These are phyloP conservation scores for Xerocomus potaroensis DNA, from an alignment of 768 basidiomycete species.

Conservation along the genomic window DNA sequence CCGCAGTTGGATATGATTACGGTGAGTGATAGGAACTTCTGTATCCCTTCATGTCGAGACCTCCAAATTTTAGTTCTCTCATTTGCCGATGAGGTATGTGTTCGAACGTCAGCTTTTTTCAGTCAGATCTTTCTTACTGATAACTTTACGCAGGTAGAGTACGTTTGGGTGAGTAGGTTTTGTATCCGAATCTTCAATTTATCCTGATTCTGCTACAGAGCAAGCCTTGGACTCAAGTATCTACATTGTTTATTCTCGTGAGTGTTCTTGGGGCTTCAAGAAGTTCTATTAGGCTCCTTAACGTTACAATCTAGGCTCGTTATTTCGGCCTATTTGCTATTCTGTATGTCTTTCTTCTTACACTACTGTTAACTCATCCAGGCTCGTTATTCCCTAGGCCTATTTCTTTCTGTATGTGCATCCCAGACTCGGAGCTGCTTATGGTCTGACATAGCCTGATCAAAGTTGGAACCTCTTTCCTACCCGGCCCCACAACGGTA, in stretches of 20 bases:
- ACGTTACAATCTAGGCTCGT: background rate
- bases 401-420: background rate
- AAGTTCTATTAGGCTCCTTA: background rate
- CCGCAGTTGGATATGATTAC: background rate
- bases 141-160: background rate
- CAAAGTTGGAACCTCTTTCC: slow-evolving; percentile 9
- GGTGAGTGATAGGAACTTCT: background rate
- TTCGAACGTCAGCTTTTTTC: background rate
- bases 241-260: background rate
- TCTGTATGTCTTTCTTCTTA: background rate
- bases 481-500: slow-evolving; percentile 10
- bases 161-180: background rate
- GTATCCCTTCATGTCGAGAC: background rate
- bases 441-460: background rate
- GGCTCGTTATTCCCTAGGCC: background rate
- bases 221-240: background rate
- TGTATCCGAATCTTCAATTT: background rate
- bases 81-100: background rate
- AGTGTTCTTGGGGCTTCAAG: too few species aligned
- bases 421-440: too few species aligned
- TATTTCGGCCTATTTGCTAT: background rate
- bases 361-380: background rate
- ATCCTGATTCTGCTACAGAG: background rate
- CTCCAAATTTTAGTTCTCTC: background rate
- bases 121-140: background rate